Conservation (phyloP, 2,329 filamentous ascomycete genomes). For the Myriosclerotinia curreyana region DNA sequence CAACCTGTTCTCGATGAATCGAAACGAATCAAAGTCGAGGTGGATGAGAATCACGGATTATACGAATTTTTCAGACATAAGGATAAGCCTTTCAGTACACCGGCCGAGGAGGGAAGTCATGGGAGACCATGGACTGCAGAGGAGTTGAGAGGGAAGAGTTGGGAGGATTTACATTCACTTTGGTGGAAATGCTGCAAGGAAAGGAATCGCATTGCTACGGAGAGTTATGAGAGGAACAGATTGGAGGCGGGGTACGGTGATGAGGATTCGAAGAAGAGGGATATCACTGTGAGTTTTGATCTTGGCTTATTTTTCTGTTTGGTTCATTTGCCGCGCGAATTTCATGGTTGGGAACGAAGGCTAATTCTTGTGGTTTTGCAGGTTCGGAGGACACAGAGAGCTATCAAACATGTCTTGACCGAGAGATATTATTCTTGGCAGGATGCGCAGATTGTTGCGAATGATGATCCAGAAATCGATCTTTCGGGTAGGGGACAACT, state of each 20-base stretch:
- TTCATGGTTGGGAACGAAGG: neutral
- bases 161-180: conserved; percentile 86
- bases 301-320: conserved; percentile 1
- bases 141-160: conserved; percentile 85
- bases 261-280: conserved; percentile 60
- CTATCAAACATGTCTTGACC: conserved; percentile 80
- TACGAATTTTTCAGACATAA: conserved; percentile 85
- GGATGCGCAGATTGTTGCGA: conserved; percentile 66
- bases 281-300: conserved; percentile 58
- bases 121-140: conserved; percentile 81
- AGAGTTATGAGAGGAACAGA: conserved; percentile 63
- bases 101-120: conserved; percentile 66
- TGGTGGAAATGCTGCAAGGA: conserved; percentile 97
- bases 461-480: conserved; percentile 64
- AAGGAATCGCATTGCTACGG: conserved; percentile 83
- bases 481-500: conserved; percentile 36
- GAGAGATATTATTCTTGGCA: conserved; percentile 88
- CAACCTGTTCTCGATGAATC: conserved; percentile 61
- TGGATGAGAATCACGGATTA: conserved; percentile 76
- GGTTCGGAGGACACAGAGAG: conserved; percentile 74
- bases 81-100: conserved; percentile 65
- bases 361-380: conserved; percentile 41
- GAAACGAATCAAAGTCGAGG: conserved; percentile 52
- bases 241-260: conserved; percentile 71
- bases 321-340: conserved; percentile 9